Evolutionary conservation across 306 rosid genomes (phyloP).

Genomic region (Cucurbita ficifolia): DNA sequence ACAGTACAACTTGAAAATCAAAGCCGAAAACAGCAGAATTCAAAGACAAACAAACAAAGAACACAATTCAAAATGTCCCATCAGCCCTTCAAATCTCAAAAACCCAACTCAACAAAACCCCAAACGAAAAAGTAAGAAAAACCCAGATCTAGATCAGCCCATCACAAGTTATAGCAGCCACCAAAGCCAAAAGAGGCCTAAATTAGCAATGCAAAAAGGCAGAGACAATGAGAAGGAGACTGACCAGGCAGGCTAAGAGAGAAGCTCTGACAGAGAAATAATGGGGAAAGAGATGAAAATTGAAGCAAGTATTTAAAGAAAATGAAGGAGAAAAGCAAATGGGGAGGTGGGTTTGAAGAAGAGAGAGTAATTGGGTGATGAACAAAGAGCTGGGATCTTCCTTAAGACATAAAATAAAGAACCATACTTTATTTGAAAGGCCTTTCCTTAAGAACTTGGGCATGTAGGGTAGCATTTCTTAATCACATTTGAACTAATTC

Average conservation of each 20-base stretch:
- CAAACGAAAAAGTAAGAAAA: background rate
- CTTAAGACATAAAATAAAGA: background rate
- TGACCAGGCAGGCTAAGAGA: background rate
- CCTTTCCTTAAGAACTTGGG: conserved; percentile 9
- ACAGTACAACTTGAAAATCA: background rate
- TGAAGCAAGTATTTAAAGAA: conserved; percentile 33
- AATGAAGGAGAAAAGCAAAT: conserved; percentile 20
- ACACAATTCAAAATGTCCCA: background rate
- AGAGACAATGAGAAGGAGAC: background rate
- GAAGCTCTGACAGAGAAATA: background rate
- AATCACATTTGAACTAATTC: conserved; percentile 32
- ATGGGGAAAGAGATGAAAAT: conserved; percentile 6
- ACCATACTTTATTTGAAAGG: conserved; percentile 17
- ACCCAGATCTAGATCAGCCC: conserved; percentile 8
- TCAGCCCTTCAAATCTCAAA: background rate
- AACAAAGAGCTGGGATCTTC: background rate
- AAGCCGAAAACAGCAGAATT: background rate
- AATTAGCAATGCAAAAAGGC: background rate
- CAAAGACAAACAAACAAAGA: background rate
- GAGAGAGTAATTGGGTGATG: background rate
- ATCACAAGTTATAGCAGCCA: background rate
- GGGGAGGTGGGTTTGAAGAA: conserved; percentile 10
- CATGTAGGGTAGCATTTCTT: conserved; percentile 46
- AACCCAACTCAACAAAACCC: background rate
- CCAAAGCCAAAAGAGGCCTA: background rate